These are phyloP conservation scores for Russula sp. DNA, from an alignment of 768 basidiomycete genomes.

Conservation along the genomic window DNA sequence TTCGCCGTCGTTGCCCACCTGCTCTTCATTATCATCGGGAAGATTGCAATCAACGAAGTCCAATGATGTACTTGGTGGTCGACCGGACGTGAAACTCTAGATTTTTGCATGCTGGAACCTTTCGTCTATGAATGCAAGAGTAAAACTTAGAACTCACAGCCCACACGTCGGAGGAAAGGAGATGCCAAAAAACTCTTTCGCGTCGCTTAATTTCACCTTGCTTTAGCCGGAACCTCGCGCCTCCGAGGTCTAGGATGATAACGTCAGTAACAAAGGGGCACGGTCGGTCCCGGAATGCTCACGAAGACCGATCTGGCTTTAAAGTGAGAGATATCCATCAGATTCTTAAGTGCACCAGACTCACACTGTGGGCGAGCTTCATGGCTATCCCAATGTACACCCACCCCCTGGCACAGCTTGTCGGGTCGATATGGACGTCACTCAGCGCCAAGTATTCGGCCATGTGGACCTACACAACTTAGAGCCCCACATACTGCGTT, in stretches of 20 bases:
- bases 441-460: conserved; percentile 49
- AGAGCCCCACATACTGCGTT: conserved; percentile 24
- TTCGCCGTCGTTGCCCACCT: conserved; percentile 3
- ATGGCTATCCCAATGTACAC: conserved; percentile 53
- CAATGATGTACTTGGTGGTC: conserved; percentile 26
- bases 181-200: conserved; percentile 58
- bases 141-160: conserved; percentile 34
- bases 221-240: conserved; percentile 53
- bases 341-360: conserved; percentile 27
- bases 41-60: conserved; percentile 28
- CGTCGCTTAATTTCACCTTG: conserved; percentile 42
- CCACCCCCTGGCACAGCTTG: conserved; percentile 46
- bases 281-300: conserved; percentile 6
- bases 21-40: conserved; percentile 21
- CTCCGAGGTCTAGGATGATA: conserved; percentile 45
- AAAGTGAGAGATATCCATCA: background rate
- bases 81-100: conserved; percentile 29
- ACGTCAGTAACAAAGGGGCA: conserved; percentile 18
- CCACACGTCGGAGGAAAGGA: conserved; percentile 60
- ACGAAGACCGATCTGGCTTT: conserved; percentile 51
- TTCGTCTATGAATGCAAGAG: background rate
- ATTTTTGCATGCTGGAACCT: background rate
- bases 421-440: conserved; percentile 40
- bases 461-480: conserved; percentile 34
- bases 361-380: conserved; percentile 53